Percentiles rank a stretch among this genome's conserved stretches.
phyloP scores from a whole-genome alignment of 2,329 filamentous ascomycete species.

The Aspergillus candidus region DNA sequence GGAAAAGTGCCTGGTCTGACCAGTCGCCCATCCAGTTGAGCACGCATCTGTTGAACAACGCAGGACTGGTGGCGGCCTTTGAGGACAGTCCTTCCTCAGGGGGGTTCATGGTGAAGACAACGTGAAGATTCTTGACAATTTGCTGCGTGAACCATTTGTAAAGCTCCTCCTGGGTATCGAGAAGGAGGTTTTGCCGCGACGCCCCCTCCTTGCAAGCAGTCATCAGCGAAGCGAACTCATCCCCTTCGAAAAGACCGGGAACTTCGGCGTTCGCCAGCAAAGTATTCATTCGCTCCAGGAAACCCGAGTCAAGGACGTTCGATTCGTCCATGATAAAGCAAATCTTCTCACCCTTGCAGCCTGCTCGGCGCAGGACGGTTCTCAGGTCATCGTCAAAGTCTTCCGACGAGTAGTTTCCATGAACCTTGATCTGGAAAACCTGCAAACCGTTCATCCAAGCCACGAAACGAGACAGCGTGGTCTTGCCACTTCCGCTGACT shows the following conservation, averaged over 20 bases:
- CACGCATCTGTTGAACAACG: slow-evolving; percentile 98
- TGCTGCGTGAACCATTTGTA: slow-evolving; percentile 99
- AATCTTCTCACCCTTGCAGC: slow-evolving; percentile 98
- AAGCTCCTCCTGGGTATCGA: slow-evolving; percentile 97
- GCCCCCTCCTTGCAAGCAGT: slow-evolving; percentile 98
- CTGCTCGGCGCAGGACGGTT: slow-evolving; percentile 85
- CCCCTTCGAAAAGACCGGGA: slow-evolving; percentile 96
- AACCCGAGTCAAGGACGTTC: slow-evolving; percentile 96
- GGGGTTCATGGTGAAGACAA: slow-evolving; percentile 99
- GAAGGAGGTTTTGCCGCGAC: slow-evolving; percentile 85
- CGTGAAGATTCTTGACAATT: slow-evolving; percentile 97
- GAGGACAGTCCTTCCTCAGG: slow-evolving; percentile 91
- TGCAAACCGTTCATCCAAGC: slow-evolving; percentile 99
- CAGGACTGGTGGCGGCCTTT: slow-evolving; percentile 94
- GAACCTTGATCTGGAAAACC: slow-evolving; percentile 99
- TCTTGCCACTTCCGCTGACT: slow-evolving; percentile 98
- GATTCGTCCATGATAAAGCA: slow-evolving; percentile 99
- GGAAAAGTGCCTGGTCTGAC: slow-evolving; percentile 98
- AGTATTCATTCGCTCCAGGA: slow-evolving; percentile 99
- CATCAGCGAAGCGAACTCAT: slow-evolving; percentile 97
- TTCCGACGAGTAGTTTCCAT: slow-evolving; percentile 95
- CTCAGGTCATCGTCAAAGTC: slow-evolving; percentile 98
- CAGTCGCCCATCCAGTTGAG: slow-evolving; percentile 99
- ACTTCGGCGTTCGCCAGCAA: slow-evolving; percentile 98
- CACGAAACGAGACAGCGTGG: slow-evolving; percentile 92